Base-by-base conservation (phyloP, 2,329 filamentous ascomycete species). In the Orbilia oligospora region DNA sequence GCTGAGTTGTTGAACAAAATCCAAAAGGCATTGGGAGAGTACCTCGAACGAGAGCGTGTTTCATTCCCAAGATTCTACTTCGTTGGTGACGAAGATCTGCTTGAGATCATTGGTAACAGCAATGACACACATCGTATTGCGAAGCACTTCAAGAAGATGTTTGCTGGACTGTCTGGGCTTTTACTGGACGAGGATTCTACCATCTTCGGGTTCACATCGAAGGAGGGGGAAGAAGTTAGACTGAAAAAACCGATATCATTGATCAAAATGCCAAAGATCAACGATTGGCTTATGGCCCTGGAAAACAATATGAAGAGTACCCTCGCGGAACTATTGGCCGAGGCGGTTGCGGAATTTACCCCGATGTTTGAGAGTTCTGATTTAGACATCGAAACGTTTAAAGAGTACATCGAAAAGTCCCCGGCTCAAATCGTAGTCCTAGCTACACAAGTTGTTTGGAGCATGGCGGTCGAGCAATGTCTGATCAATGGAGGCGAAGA, bases 91-190 rank as follows among this genome's bases (percentile, higher is more conserved):
- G 97, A 99, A 83, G 96, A 99, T 85, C 87, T 99, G 72, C 88
- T 99, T 24, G 96, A 99, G 85, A 99, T 99, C 86, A 99, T 99
- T 81, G 96, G 96, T 83, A 99, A 99, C 85, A 98, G 95, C 86
- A 97, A 97, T 83, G 96, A 99, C 83, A 97, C 95, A 9, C 86
- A 96, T 78, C 94, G 96, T 69, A 97, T 99, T 81, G 93, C 96
- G 48, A 99, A 99, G 84, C 97, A 99, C 86, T 94, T 99, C 87
- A 95, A 97, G 84, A 99, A 99, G 87, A 99, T 99, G 96, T 99
- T 99, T 87, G 96, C 97, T 80, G 96, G 96, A 80, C 88, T 99
- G 58, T 95, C 92, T 3, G 96, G 96, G 2, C 88, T 99, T 41
- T 87, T 94, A 49, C 95, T 97, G 87, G 93, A 97, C 81, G 94